phyloP scores from a whole-genome alignment of 2,329 filamentous ascomycete species.

The Aspergillus vadensis region DNA sequence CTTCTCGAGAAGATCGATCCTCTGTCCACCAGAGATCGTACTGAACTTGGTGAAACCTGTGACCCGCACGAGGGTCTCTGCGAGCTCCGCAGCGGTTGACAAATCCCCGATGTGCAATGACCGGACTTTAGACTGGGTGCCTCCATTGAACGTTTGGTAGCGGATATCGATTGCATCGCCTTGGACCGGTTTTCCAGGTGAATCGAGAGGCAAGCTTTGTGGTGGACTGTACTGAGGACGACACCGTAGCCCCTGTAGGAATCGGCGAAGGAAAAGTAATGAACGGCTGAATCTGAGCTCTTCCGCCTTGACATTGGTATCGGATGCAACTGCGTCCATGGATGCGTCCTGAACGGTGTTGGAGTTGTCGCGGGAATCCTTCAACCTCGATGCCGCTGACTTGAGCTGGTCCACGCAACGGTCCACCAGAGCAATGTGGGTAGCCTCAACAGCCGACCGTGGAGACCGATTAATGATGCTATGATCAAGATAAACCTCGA shows the following conservation, averaged over 20 bases:
- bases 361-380: conserved; percentile 42
- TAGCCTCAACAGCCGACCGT: conserved; percentile 53
- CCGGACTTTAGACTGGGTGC: conserved; percentile 61
- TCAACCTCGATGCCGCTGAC: conserved; percentile 61
- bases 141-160: conserved; percentile 72
- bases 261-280: conserved; percentile 66
- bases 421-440: conserved; percentile 70
- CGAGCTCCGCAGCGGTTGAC: conserved; percentile 70
- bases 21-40: conserved; percentile 68
- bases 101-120: conserved; percentile 66
- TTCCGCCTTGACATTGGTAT: conserved; percentile 53
- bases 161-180: conserved; percentile 68
- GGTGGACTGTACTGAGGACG: conserved; percentile 62
- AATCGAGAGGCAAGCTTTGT: conserved; percentile 61
- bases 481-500: conserved; percentile 69
- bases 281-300: conserved; percentile 69
- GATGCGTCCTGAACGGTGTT: conserved; percentile 52
- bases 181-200: conserved; percentile 56
- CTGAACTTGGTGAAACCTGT: conserved; percentile 78
- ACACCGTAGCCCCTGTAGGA: conserved; percentile 58
- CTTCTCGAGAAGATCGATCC: conserved; percentile 62
- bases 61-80: conserved; percentile 65
- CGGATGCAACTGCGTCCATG: conserved; percentile 55
- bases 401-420: conserved; percentile 73
- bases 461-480: conserved; percentile 45